A percentile compares a stretch with the other conserved stretches of the same genome.
These are phyloP conservation scores for Arthrobotrys conoides DNA, from an alignment of 2,329 filamentous ascomycete genomes.

Conservation along the genomic window DNA sequence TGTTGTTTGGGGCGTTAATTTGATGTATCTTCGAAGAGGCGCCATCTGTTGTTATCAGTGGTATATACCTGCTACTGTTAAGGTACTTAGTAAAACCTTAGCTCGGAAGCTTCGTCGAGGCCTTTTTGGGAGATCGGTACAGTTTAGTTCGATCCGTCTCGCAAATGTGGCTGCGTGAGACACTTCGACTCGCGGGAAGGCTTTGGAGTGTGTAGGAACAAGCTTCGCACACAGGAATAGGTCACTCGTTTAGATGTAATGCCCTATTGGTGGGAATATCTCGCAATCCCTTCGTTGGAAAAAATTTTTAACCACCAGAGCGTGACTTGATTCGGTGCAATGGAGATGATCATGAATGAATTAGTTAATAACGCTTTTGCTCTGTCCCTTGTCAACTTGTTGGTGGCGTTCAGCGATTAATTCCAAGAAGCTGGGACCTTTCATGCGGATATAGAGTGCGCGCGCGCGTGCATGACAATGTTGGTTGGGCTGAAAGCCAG, in stretches of 20 bases:
- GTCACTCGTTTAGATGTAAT: slow-evolving; percentile 50
- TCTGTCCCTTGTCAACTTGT: slow-evolving; percentile 12
- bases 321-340: slow-evolving; percentile 30
- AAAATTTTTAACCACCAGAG: slow-evolving; percentile 23
- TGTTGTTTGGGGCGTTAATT: slow-evolving; percentile 72
- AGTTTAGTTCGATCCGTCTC: slow-evolving; percentile 19
- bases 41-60: slow-evolving; percentile 75
- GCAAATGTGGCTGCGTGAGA: slow-evolving; percentile 42
- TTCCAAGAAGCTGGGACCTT: slow-evolving; percentile 40
- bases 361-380: background rate
- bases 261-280: slow-evolving; percentile 48
- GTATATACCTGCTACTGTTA: background rate
- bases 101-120: slow-evolving; percentile 2
- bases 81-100: background rate
- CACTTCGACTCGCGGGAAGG: slow-evolving; percentile 30
- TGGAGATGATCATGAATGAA: slow-evolving; percentile 15
- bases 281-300: slow-evolving; percentile 17
- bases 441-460: slow-evolving; percentile 35
- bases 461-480: slow-evolving; percentile 36
- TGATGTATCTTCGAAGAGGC: slow-evolving; percentile 87
- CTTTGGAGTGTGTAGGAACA: slow-evolving; percentile 24
- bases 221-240: slow-evolving; percentile 54
- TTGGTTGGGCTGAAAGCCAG: slow-evolving; percentile 33
- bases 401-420: slow-evolving; percentile 50
- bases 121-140: slow-evolving; percentile 11